Evolutionary conservation across 129 eudicot genomes (phyloP).

Genomic region (Cynara cardunculus): DNA sequence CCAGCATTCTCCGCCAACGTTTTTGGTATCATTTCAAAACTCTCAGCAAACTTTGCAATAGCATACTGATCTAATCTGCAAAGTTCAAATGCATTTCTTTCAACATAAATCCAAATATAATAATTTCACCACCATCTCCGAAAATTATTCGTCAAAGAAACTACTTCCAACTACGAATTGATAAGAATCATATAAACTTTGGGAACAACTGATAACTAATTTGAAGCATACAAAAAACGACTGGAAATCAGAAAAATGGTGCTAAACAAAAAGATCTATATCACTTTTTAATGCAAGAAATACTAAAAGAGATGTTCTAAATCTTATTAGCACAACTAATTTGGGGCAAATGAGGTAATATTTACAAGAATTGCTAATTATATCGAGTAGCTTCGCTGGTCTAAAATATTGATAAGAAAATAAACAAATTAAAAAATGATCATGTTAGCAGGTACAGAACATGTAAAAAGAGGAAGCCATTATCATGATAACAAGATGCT

Average conservation of each 20-base stretch:
- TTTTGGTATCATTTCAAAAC: slow-evolving; percentile 96
- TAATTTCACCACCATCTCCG: not conserved
- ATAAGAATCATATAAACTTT: not conserved
- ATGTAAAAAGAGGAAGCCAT: no score
- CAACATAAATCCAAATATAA: not conserved
- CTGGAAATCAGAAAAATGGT: not conserved
- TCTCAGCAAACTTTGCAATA: slow-evolving; percentile 83
- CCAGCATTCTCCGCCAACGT: slow-evolving; percentile 98
- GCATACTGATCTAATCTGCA: slow-evolving; percentile 96
- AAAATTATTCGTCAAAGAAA: not conserved
- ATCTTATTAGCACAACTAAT: no score
- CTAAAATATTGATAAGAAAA: no score
- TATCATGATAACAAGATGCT: no score
- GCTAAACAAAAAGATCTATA: not conserved
- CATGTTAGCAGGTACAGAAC: no score
- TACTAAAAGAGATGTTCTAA: no score
- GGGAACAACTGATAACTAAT: not conserved
- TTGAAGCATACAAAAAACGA: not conserved
- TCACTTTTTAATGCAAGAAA: no score
- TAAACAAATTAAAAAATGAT: no score
- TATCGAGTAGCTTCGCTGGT: no score
- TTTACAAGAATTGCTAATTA: no score
- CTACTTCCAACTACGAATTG: not conserved
- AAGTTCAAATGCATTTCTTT: slow-evolving; percentile 2
- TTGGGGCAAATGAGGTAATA: no score